Percentiles rank a stretch among this genome's conserved stretches.
Evolutionary conservation across 257 asterid genomes (phyloP).

Genomic region (Misopates orontium): DNA sequence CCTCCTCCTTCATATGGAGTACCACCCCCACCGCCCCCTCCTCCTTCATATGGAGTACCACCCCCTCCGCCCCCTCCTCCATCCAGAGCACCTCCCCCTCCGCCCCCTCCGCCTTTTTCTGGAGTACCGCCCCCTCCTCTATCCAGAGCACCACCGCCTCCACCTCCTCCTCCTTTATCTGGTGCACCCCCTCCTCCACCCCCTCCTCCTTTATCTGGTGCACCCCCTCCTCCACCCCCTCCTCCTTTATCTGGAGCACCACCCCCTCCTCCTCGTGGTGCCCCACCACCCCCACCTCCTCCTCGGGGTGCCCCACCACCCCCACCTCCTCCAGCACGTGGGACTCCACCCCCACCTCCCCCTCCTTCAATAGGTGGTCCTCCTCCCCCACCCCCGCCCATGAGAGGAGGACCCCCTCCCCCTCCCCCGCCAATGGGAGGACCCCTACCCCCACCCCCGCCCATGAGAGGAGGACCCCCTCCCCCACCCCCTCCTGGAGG

Average conservation of each 20-base stretch:
- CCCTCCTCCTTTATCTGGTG: conserved; percentile 41
- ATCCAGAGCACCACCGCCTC: conserved; percentile 43
- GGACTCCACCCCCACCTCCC: neutral
- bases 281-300: conserved; percentile 47
- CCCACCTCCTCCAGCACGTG: neutral
- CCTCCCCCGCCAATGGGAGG: conserved; percentile 50
- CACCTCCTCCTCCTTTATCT: conserved; percentile 41
- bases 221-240: conserved; percentile 52
- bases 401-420: conserved; percentile 19
- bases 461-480: conserved; percentile 27
- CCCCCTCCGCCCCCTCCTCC: conserved; percentile 22
- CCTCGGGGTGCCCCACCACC: neutral
- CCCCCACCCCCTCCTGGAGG: conserved; percentile 30
- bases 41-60: neutral
- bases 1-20: neutral
- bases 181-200: conserved; percentile 53
- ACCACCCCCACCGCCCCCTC: conserved; percentile 36
- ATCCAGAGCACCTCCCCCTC: conserved; percentile 37
- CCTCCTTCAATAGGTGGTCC: conserved; percentile 7
- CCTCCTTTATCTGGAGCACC: conserved; percentile 14
- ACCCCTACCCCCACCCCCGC: conserved; percentile 16
- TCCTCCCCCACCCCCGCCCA: conserved; percentile 40
- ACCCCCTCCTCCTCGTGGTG: conserved; percentile 27
- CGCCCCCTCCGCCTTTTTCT: conserved; percentile 47
- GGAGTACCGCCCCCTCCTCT: conserved; percentile 53